Evolutionary conservation across 139 green algal species (phyloP).

Genomic region (Micractinium sp.): DNA sequence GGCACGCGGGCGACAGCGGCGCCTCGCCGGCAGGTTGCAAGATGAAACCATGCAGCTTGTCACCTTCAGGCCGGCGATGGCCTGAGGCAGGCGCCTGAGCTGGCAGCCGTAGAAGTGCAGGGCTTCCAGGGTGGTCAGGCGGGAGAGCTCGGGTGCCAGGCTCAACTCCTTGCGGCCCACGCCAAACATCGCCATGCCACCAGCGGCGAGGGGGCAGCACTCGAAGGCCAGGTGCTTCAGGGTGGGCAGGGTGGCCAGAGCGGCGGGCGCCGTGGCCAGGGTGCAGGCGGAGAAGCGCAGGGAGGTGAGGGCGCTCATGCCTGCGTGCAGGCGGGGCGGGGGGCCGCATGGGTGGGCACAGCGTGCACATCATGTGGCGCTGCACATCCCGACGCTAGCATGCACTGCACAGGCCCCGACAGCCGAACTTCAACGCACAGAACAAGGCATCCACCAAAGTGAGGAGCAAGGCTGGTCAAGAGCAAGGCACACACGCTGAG

Average conservation of each 20-base stretch:
- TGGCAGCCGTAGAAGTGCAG: not conserved
- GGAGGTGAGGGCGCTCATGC: not conserved
- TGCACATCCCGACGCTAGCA: no score
- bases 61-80: not conserved
- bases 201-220: not conserved
- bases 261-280: not conserved
- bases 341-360: no score
- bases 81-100: not conserved
- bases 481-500: not conserved
- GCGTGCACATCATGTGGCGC: no score
- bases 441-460: not conserved
- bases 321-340: not conserved
- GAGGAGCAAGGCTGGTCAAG: no score
- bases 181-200: not conserved
- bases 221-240: not conserved
- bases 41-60: not conserved
- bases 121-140: not conserved
- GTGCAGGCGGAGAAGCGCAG: not conserved
- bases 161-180: not conserved
- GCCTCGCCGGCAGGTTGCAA: not conserved
- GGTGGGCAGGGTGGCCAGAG: not conserved
- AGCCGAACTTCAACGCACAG: no score
- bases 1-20: no score
- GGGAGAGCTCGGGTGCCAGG: not conserved
- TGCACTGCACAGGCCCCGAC: no score